Evolutionary conservation across 352 stramenopile genomes (phyloP).

Genomic region (Thalassiosira pacifica): DNA sequence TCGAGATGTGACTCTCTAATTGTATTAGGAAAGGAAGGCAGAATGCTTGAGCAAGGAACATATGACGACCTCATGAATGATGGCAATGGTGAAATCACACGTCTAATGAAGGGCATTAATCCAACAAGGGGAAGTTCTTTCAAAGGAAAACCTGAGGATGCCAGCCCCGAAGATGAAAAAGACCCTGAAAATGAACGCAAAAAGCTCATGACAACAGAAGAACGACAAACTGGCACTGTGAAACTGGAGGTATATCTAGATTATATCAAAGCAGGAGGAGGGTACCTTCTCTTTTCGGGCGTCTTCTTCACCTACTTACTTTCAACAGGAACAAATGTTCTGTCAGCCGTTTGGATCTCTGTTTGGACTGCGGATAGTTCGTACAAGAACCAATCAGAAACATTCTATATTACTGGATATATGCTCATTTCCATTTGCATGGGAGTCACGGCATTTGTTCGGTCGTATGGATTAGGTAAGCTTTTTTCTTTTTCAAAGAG

Average conservation of each 20-base stretch:
- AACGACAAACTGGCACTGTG: conserved; percentile 79
- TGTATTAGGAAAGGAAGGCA: conserved; percentile 72
- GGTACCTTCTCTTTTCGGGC: conserved; percentile 63
- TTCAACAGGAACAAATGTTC: conserved; percentile 87
- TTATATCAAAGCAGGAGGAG: conserved; percentile 82
- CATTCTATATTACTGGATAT: conserved; percentile 74
- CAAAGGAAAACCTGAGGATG: conserved; percentile 18
- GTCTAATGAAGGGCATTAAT: conserved; percentile 62
- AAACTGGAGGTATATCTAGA: conserved; percentile 79
- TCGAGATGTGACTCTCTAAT: conserved; percentile 79
- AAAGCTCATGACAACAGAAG: conserved; percentile 74
- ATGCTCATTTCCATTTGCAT: conserved; percentile 49
- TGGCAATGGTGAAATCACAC: conserved; percentile 66
- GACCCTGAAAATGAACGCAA: conserved; percentile 32
- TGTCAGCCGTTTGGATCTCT: conserved; percentile 91
- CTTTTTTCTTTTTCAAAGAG: no score
- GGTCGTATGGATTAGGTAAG: conserved; percentile 57
- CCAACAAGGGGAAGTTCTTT: conserved; percentile 18
- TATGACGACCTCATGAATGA: conserved; percentile 72
- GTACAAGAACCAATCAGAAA: conserved; percentile 59
- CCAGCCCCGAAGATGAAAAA: conserved; percentile 14
- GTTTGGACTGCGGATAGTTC: conserved; percentile 91
- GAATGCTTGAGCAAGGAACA: conserved; percentile 81
- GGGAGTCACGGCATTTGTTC: conserved; percentile 70
- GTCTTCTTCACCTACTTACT: conserved; percentile 88